Evolutionary conservation across 2,329 filamentous ascomycete species (phyloP).

Genomic region (Clonostachys sp.): DNA sequence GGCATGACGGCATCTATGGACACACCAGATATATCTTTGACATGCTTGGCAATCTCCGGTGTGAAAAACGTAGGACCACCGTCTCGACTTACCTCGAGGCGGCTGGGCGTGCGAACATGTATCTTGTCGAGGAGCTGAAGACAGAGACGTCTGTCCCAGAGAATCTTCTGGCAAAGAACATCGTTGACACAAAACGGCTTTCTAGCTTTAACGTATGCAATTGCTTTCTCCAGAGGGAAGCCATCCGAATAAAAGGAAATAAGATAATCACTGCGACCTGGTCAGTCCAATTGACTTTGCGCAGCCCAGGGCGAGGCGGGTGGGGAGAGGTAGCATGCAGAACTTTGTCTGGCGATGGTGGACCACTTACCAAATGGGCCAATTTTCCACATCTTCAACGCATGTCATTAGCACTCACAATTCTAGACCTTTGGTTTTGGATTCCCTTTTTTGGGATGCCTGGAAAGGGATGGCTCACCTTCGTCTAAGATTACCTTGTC

Average conservation of each 20-base stretch:
- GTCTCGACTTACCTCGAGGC: constrained; percentile 88
- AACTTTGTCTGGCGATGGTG: neutral
- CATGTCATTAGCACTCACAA: constrained; percentile 4
- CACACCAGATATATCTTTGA: constrained; percentile 78
- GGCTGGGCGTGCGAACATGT: constrained; percentile 80
- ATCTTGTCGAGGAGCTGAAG: constrained; percentile 84
- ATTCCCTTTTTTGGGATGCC: neutral
- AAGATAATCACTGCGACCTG: constrained; percentile 69
- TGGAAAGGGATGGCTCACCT: constrained; percentile 39
- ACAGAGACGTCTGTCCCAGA: constrained; percentile 93
- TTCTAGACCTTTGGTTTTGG: neutral
- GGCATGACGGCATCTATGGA: constrained; percentile 66
- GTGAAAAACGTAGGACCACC: constrained; percentile 80
- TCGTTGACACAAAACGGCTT: constrained; percentile 98
- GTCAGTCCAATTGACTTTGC: constrained; percentile 2
- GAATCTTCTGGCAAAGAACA: constrained; percentile 90
- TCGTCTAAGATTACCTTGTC: constrained; percentile 99
- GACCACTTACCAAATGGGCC: constrained; percentile 73
- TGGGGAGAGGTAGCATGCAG: neutral
- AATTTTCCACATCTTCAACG: constrained; percentile 75
- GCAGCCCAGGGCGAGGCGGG: neutral
- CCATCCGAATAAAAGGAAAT: constrained; percentile 99
- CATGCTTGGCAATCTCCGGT: constrained; percentile 72
- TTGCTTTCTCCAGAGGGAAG: constrained; percentile 94
- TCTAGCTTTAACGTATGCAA: constrained; percentile 86